Evolutionary conservation across 257 asterid species (phyloP).

Genomic region (Capsicum chinense): DNA sequence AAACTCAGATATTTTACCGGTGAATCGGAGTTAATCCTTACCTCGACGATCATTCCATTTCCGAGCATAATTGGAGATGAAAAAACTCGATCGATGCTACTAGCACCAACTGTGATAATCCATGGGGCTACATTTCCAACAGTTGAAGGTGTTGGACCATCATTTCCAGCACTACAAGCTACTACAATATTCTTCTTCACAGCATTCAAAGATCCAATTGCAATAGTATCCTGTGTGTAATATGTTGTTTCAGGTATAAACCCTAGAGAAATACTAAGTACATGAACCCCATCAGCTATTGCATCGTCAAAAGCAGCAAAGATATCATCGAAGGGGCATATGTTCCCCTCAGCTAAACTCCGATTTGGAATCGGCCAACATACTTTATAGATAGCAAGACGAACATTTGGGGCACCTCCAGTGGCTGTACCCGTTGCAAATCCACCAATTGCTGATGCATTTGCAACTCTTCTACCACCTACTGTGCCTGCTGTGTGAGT

Average conservation of each 20-base stretch:
- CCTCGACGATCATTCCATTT: conserved; percentile 41
- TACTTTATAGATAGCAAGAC: conserved; percentile 49
- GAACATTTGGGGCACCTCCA: conserved; percentile 54
- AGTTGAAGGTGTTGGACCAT: conserved; percentile 35
- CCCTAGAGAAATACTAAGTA: conserved; percentile 48
- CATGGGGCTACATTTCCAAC: conserved; percentile 52
- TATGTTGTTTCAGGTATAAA: conserved; percentile 28
- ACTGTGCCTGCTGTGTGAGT: conserved; percentile 53
- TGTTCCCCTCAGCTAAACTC: too few relatives aligned
- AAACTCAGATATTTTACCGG: background rate
- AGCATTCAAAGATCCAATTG: conserved; percentile 56
- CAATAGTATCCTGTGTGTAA: conserved; percentile 18
- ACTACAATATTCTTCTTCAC: conserved; percentile 41
- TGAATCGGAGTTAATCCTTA: background rate
- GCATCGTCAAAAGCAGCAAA: conserved; percentile 56
- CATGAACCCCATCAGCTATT: conserved; percentile 48
- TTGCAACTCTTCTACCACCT: conserved; percentile 47
- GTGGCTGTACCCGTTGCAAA: conserved; percentile 46
- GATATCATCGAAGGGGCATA: conserved; percentile 42
- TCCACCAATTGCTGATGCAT: conserved; percentile 47
- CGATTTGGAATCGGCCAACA: conserved; percentile 45
- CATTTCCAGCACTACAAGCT: conserved; percentile 52
- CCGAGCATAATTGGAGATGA: conserved; percentile 43
- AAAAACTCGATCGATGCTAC: conserved; percentile 47
- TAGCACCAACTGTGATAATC: conserved; percentile 54